phyloP scores from a whole-genome alignment of 805 yeast genomes.

The Barnettozyma siamensis region DNA sequence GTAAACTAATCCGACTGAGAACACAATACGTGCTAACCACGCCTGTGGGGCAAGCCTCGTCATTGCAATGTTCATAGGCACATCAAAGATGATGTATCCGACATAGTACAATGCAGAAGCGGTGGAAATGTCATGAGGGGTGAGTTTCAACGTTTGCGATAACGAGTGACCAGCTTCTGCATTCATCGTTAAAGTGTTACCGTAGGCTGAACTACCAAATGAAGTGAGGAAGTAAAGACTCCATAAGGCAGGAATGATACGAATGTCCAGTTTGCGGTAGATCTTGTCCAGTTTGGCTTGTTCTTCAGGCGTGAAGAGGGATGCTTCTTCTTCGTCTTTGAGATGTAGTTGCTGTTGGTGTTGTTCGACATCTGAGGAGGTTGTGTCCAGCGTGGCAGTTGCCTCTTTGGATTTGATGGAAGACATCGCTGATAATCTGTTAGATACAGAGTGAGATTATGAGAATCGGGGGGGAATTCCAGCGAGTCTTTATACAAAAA shows the following conservation, averaged over 20 bases:
- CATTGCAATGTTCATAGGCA: conserved; percentile 84
- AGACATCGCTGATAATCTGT: conserved; percentile 1
- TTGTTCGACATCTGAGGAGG: conserved; percentile 5
- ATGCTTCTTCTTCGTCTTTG: neutral
- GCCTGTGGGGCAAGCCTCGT: conserved; percentile 79
- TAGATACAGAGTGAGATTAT: too few relatives aligned
- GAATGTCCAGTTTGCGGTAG: conserved; percentile 56
- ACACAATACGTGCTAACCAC: conserved; percentile 75
- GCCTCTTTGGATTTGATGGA: conserved; percentile 1
- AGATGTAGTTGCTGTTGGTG: too few relatives aligned
- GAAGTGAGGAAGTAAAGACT: conserved; percentile 70
- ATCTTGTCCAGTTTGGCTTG: conserved; percentile 41
- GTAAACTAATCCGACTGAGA: conserved; percentile 73
- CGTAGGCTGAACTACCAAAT: conserved; percentile 72
- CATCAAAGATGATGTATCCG: conserved; percentile 77
- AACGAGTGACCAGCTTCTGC: conserved; percentile 54
- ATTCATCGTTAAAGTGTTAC: conserved; percentile 79
- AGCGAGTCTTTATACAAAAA: too few relatives aligned
- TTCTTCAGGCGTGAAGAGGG: conserved; percentile 26
- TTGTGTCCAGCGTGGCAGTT: neutral
- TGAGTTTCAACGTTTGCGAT: conserved; percentile 42
- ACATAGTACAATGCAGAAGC: conserved; percentile 81
- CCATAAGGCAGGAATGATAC: conserved; percentile 85
- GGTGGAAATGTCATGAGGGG: conserved; percentile 54
- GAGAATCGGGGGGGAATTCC: too few relatives aligned